Base-by-base conservation (phyloP, 169 alveolate species). In the Theileria equi region DNA sequence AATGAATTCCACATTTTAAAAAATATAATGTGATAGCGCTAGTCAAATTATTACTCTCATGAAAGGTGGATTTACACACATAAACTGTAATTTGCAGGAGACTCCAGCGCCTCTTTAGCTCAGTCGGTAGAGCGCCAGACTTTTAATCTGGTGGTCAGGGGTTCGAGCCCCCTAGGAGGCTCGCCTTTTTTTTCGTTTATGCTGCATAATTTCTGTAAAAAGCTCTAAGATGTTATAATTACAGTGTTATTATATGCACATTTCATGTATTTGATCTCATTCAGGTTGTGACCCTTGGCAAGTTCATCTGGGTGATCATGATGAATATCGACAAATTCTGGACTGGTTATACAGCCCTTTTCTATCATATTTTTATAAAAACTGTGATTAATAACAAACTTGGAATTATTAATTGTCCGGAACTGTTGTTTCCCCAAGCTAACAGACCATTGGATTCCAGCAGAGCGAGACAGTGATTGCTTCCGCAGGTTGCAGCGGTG, bases 71-170 rank as follows among this genome's bases (percentile, higher is more conserved):
- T 3, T 58, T 17, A 58, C 36, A 6, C 3, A 10, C 5, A 8
- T 54, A 48, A 54, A 61, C 60, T n/a, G 11, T 29, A 53, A 8
- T 5, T 5, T 58, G 23, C 17, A 11, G 58, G 6, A 28, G 7
- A 3, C 50, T 1, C 19, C 23, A 34, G 11, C 32, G 95, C 95
- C 91, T 67, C 90, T 91, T 87, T 95, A 94, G 98, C 98, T 95
- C 98, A 95, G 98, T 94, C 95, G 99, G 99, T 95, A 96, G 99
- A 96, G 99, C 98, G 98, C 98, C 96, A 93, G 99, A 95, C 99
- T 96, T 95, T 96, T 96, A 96, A 96, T 95, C 99, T 94, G 96
- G 98, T 96, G 99, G 99, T 94, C 99, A 94, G 94, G 98, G 99
- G 99, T 96, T 96, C 99, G 99, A 96, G 96, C 98, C 99, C 99